Evolutionary conservation across 2,329 filamentous ascomycete genomes (phyloP), one percentile per base, ranked within the genome.

Genomic region (Fusarium neocosmosporiellum): DNA sequence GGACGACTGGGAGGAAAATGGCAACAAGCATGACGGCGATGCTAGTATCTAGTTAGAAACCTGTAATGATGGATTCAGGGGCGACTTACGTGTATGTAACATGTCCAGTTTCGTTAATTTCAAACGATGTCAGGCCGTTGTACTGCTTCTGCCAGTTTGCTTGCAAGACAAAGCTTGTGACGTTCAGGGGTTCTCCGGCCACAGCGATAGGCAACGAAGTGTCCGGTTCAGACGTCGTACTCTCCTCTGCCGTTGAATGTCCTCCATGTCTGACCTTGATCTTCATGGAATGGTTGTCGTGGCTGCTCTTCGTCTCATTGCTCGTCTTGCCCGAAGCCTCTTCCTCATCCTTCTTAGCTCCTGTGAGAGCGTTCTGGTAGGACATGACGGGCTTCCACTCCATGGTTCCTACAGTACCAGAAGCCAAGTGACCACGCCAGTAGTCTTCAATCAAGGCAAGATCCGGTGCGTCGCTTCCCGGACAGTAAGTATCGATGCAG

Each of bases 121-220:
- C 87, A 43, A 88, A 88, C 63, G 87, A 85, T 11, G 84, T 74
- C 80, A 87, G 84, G 59, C 86, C 86, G 70, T 85, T 88, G 79
- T 88, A 89, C 73, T 88, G 77, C 14, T 74, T 62, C 63, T 79
- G 77, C 79, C 79, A 83, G 48, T 79, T 77, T 13, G 70, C 61
- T 4, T 73, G 65, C 1, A 53, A 43, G 11, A 83, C 68, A 36
- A 81, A 76, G 66, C 80, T 82, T 7, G 81, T 82, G 5, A 69
- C 71, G 34, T 83, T 80, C 20, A 83, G 70, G 1, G 78, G 76
- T 8, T 73, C 64, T 2, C 70, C 66, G 9, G 70, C 63, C 39
- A 69, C 76, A 14, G 79, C 73, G 13, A 71, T 66, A 7, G 80
- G 78, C 18, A 81, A 54, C 1, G 67, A 39, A 37, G 69, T 76